Conservation (phyloP, 2,329 filamentous ascomycete genomes). For the Cladosporium phlei region DNA sequence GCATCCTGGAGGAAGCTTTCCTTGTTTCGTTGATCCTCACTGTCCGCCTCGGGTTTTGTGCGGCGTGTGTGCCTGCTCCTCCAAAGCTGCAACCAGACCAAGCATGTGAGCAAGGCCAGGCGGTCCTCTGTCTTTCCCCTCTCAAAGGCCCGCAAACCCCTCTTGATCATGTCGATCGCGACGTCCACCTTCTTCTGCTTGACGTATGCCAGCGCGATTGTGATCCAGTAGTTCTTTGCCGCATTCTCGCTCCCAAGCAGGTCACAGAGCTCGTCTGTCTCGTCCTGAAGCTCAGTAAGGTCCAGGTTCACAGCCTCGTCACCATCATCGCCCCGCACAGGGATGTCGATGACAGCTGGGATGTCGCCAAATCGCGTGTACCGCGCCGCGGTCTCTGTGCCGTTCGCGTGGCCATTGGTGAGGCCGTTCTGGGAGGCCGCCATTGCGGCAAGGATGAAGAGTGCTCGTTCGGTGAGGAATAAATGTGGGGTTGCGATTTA, state of each 20-base stretch:
- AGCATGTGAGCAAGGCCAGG: slow-evolving; percentile 74
- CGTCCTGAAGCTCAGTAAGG: slow-evolving; percentile 83
- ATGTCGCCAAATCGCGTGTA: slow-evolving; percentile 57
- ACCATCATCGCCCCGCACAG: slow-evolving; percentile 57
- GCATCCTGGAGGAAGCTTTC: slow-evolving; percentile 87
- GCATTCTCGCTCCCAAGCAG: slow-evolving; percentile 92
- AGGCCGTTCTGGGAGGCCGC: slow-evolving; percentile 32
- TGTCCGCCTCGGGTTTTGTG: slow-evolving; percentile 53
- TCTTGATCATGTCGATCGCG: slow-evolving; percentile 64
- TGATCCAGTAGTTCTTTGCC: slow-evolving; percentile 92
- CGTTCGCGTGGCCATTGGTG: slow-evolving; percentile 37
- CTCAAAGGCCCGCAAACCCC: slow-evolving; percentile 65
- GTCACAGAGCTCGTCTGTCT: slow-evolving; percentile 87
- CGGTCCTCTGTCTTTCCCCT: slow-evolving; percentile 70
- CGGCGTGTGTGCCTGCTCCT: slow-evolving; percentile 79
- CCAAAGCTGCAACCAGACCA: slow-evolving; percentile 88
- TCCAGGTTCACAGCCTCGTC: slow-evolving; percentile 83
- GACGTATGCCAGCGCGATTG: slow-evolving; percentile 92
- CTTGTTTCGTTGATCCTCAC: slow-evolving; percentile 78
- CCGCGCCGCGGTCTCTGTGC: slow-evolving; percentile 18
- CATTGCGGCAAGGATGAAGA: slow-evolving; percentile 38
- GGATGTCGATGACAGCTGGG: slow-evolving; percentile 60
- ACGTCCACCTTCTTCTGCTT: slow-evolving; percentile 93
- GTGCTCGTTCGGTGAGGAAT: slow-evolving; percentile 8
- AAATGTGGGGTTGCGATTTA: too few relatives aligned